Evolutionary conservation across 2,329 filamentous ascomycete species (phyloP).

Genomic region (Colletotrichum limetticola): DNA sequence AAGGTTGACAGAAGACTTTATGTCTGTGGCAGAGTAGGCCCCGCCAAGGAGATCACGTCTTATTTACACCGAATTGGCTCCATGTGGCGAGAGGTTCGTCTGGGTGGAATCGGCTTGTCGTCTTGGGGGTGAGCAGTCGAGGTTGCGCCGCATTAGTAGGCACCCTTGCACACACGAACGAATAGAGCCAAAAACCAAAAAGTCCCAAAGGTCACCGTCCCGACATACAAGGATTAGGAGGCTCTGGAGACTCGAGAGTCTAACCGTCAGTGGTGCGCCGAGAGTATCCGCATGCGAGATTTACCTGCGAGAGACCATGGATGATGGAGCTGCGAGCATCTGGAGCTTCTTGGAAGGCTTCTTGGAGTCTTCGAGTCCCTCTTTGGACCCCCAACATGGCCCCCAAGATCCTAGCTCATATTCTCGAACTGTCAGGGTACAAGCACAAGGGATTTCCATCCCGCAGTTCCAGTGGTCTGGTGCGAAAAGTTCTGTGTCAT

Average conservation of each 20-base stretch:
- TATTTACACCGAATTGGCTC: slow-evolving; percentile 22
- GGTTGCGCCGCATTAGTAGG: not conserved
- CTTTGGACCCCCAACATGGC: slow-evolving; percentile 2
- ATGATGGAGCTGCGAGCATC: not conserved
- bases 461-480: slow-evolving; percentile 19
- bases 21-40: slow-evolving; percentile 17
- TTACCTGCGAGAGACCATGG: not conserved
- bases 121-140: slow-evolving; percentile 1
- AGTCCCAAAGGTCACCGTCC: not conserved
- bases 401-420: not conserved
- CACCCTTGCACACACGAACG: not conserved
- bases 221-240: not conserved
- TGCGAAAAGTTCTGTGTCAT: slow-evolving; percentile 28
- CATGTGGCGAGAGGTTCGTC: slow-evolving; percentile 30
- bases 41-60: slow-evolving; percentile 35
- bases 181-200: not conserved
- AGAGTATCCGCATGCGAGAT: slow-evolving; percentile 18
- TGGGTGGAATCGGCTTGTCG: not conserved
- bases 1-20: slow-evolving; percentile 24
- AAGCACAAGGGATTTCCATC: slow-evolving; percentile 1
- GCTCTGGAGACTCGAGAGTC: not conserved
- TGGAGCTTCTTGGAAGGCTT: not conserved
- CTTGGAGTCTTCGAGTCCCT: not conserved
- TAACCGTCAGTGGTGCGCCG: slow-evolving; percentile 4
- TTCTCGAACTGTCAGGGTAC: not conserved